These are phyloP conservation scores for Daedaleopsis sinensis DNA, from an alignment of 768 basidiomycete genomes.

Conservation along the genomic window DNA sequence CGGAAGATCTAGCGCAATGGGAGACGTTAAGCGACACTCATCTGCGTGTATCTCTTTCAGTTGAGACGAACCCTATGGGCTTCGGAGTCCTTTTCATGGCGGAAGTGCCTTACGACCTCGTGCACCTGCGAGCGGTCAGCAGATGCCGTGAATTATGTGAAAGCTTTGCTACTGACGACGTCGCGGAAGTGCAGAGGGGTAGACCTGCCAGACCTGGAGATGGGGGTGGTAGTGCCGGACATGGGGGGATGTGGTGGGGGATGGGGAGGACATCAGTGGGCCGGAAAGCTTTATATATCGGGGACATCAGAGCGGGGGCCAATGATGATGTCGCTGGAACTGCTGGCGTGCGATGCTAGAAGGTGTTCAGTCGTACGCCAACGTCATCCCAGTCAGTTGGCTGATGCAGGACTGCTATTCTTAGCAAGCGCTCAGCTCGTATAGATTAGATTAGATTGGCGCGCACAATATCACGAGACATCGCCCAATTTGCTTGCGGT, in stretches of 20 bases:
- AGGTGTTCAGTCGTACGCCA: too few species aligned
- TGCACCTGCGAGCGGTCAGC: conserved; percentile 53
- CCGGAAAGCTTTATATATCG: not conserved
- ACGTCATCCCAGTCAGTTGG: too few species aligned
- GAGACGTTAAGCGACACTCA: not conserved
- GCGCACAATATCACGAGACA: not conserved
- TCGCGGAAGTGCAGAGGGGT: conserved; percentile 27
- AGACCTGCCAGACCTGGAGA: conserved; percentile 20
- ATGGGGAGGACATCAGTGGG: not conserved
- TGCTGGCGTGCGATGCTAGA: not conserved
- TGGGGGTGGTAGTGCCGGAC: conserved; percentile 24
- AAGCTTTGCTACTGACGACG: conserved; percentile 8
- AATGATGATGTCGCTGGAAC: not conserved
- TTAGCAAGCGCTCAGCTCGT: not conserved
- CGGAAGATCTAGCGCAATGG: conserved; percentile 67
- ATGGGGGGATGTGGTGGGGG: conserved; percentile 17
- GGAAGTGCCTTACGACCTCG: conserved; percentile 67
- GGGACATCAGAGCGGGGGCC: not conserved
- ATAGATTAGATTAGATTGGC: conserved; percentile 18
- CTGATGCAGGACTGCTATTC: not conserved
- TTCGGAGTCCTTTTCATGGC: conserved; percentile 83
- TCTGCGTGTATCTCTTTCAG: too few species aligned
- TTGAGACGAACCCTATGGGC: conserved; percentile 68
- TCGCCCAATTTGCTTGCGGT: conserved; percentile 1
- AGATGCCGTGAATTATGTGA: not conserved